phyloP scores from a whole-genome alignment of 208 protist species.

The Trichomonas tenax region DNA sequence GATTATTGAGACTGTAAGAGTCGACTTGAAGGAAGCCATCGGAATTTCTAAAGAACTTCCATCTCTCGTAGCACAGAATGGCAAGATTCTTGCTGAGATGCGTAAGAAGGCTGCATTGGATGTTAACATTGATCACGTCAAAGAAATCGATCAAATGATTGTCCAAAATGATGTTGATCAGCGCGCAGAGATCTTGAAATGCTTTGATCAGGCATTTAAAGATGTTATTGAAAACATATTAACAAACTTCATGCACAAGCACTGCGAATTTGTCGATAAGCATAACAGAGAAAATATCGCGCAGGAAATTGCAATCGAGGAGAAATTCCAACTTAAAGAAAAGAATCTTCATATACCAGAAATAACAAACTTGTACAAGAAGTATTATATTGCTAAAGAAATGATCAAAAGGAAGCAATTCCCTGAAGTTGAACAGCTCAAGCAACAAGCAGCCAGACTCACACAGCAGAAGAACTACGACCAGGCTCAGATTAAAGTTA shows the following conservation, averaged over 20 bases:
- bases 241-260: neutral
- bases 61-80: neutral
- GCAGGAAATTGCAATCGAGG: neutral
- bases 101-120: neutral
- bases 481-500: neutral
- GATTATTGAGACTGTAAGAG: neutral
- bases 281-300: neutral
- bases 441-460: neutral
- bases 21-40: neutral
- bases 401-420: neutral
- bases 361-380: neutral
- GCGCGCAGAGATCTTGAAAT: neutral
- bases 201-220: neutral
- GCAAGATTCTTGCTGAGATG: neutral
- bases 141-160: neutral
- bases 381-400: neutral
- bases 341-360: neutral
- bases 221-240: neutral
- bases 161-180: neutral
- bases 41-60: neutral
- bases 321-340: neutral
- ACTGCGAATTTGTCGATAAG: neutral
- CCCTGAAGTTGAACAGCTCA: neutral
- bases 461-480: neutral
- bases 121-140: neutral